Evolutionary conservation across 2,329 filamentous ascomycete genomes (phyloP), one percentile per base, ranked within the genome.

Genomic region (Boeremia lycopersici): DNA sequence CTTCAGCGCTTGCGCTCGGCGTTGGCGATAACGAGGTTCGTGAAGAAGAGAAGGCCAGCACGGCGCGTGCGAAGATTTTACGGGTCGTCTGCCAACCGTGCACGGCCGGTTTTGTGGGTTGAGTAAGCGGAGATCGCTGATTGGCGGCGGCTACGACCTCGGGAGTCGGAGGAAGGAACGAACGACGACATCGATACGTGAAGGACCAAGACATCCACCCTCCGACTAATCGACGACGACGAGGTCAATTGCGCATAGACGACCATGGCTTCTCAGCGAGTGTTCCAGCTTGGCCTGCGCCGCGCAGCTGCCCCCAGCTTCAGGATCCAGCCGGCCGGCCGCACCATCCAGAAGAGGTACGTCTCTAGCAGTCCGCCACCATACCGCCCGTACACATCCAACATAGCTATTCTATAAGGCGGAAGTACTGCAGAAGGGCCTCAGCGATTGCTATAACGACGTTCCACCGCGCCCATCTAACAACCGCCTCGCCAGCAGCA

Each of bases 331-430:
- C 69, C 72, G 36, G 72, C 66, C 35, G 71, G 73, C 64, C 70
- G 69, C 62, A 73, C 77, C 57, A 72, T 76, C 46, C 81, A 83
- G 69, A 76, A 76, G 62, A 79, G 81, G 81, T 83, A 76, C 61
- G 69, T 48, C 38, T 59, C 34, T 58, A 58, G 65, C 57, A 57
- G 29, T 12, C 11, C 28, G 31, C 28, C 34, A 39, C 6, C 17
- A 12, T 17, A 10, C 13, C 12, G 30, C 48, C 29, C 39, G 15
- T 13, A 29, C 15, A 25, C 47, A 29, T n/a, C 4, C 12, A 28
- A 28, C 4, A 4, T 2, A 33, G 19, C 10, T 29, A 7, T 5
- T 9, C 4, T 31, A 15, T 9, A 11, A 19, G 28, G 17, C 12
- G n/a, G 2, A 23, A 13, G 8, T 17, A n/a, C 11, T 30, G 7